Conservation (phyloP, 2,329 filamentous ascomycete genomes). For the Botrytis galanthina region DNA sequence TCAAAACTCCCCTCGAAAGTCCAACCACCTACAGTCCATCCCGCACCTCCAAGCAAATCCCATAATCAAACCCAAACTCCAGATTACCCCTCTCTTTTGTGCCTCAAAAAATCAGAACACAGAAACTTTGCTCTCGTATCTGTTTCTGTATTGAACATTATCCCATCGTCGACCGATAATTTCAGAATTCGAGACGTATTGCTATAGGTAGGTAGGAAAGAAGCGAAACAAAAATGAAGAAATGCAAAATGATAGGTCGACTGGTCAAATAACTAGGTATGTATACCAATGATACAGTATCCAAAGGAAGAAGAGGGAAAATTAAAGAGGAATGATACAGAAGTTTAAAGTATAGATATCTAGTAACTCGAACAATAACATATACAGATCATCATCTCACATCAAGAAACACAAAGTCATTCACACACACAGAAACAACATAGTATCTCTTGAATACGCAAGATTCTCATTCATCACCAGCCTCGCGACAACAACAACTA, state of each 20-base stretch:
- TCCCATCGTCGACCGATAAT: not conserved
- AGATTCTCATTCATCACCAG: not conserved
- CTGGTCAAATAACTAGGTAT: not conserved
- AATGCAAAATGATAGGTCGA: no score
- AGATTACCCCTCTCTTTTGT: not conserved
- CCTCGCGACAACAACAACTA: not conserved
- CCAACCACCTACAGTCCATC: not conserved
- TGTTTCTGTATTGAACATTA: not conserved
- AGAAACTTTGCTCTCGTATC: not conserved
- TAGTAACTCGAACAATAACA: not conserved
- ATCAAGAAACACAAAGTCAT: not conserved
- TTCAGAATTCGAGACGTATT: not conserved
- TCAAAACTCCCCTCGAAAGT: not conserved
- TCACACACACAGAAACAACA: not conserved
- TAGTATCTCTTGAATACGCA: not conserved
- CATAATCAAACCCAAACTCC: not conserved
- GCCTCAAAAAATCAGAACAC: rapidly evolving
- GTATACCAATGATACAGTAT: not conserved
- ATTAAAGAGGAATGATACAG: not conserved
- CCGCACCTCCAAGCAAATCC: no score
- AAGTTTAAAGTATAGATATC: not conserved
- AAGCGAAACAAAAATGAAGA: not conserved
- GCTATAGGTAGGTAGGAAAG: not conserved
- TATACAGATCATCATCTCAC: not conserved
- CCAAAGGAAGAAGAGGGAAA: not conserved